Conservation (phyloP, 2,329 filamentous ascomycete genomes). For the Tolypocladium ovalisporum region DNA sequence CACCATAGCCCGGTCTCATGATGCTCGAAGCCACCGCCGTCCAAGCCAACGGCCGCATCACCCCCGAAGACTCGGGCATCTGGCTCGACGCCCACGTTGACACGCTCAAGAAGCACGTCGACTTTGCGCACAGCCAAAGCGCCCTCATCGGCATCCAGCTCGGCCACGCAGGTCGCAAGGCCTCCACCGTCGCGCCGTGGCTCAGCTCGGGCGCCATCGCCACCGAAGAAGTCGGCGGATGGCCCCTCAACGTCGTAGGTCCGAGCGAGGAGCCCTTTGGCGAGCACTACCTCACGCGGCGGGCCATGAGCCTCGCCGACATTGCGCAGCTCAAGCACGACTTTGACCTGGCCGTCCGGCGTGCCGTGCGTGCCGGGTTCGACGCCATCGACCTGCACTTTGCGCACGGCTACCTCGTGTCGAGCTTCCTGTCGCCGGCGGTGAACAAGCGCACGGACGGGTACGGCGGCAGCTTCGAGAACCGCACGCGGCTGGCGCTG, state of each 20-base stretch:
- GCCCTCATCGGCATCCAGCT: slow-evolving; percentile 64
- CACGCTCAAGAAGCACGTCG: slow-evolving; percentile 43
- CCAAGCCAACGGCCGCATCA: slow-evolving; percentile 58
- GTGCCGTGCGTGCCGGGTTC: slow-evolving; percentile 54
- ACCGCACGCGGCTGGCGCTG: slow-evolving; percentile 55
- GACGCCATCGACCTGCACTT: slow-evolving; percentile 64
- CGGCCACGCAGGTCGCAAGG: slow-evolving; percentile 61
- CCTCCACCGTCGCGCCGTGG: slow-evolving; percentile 47
- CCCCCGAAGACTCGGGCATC: slow-evolving; percentile 55
- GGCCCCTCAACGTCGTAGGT: slow-evolving; percentile 39
- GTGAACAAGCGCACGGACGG: slow-evolving; percentile 58
- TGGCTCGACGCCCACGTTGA: slow-evolving; percentile 64
- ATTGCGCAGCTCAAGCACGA: slow-evolving; percentile 53
- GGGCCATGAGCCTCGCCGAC: slow-evolving; percentile 53
- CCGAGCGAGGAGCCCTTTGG: slow-evolving; percentile 43
- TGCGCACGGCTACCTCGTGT: slow-evolving; percentile 69
- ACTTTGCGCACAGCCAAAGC: slow-evolving; percentile 45
- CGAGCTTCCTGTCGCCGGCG: slow-evolving; percentile 57
- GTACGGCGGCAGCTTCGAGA: slow-evolving; percentile 62
- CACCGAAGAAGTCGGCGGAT: slow-evolving; percentile 35
- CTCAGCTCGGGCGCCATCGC: slow-evolving; percentile 47
- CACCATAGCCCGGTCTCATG: slow-evolving; percentile 40
- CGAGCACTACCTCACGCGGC: slow-evolving; percentile 46
- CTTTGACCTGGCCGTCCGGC: slow-evolving; percentile 41
- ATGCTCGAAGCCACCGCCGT: slow-evolving; percentile 63